Conservation (phyloP, 1,139 yeast species). For the Diutina rugosa region DNA sequence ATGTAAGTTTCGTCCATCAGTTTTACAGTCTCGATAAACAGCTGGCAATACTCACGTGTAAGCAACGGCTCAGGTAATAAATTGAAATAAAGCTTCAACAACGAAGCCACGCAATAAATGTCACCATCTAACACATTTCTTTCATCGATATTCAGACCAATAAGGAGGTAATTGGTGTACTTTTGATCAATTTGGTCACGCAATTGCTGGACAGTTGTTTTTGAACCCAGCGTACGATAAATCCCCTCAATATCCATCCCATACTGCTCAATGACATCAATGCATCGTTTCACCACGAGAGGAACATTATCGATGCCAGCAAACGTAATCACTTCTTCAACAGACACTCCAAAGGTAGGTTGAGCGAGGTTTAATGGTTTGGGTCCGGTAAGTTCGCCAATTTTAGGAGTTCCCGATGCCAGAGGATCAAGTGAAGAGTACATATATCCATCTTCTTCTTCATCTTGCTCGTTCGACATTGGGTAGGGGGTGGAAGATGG, state of each 20-base stretch:
- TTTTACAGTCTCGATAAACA: conserved; percentile 64
- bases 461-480: neutral
- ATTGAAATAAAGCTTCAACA: conserved; percentile 54
- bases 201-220: conserved; percentile 58
- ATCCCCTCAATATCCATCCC: conserved; percentile 85
- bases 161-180: conserved; percentile 46
- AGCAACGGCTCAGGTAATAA: conserved; percentile 61
- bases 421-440: conserved; percentile 23
- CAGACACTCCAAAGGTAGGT: conserved; percentile 70
- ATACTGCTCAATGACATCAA: conserved; percentile 69
- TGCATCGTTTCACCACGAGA: conserved; percentile 78
- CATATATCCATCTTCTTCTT: neutral
- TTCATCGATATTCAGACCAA: conserved; percentile 31
- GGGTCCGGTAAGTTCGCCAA: conserved; percentile 24
- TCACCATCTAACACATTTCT: conserved; percentile 51
- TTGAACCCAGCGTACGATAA: conserved; percentile 76
- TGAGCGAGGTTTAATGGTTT: conserved; percentile 25
- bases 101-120: conserved; percentile 59
- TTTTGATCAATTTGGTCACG: conserved; percentile 65
- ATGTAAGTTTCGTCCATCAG: conserved; percentile 37
- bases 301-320: conserved; percentile 88
- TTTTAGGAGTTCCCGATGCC: conserved; percentile 5
- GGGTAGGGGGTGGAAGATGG: neutral
- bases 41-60: conserved; percentile 41
- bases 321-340: conserved; percentile 60